Conservation (phyloP, 345 rosid species). For the Abelmoschus esculentus region DNA sequence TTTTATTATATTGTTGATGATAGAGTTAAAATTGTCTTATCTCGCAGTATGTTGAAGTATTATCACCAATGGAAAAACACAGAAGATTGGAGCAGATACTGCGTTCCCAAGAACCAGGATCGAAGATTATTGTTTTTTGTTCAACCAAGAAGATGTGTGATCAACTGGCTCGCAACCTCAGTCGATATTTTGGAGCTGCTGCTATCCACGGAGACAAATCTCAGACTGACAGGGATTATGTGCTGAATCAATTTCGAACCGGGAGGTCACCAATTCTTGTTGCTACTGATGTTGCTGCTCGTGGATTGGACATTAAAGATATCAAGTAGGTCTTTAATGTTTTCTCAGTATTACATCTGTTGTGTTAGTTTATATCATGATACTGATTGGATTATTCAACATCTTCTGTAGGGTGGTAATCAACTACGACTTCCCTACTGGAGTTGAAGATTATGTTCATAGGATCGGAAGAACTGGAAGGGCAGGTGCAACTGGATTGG, state of each 20-base stretch:
- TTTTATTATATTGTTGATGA: background rate
- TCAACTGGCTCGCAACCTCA: constrained; percentile 62
- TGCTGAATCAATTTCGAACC: constrained; percentile 54
- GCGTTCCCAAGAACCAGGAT: constrained; percentile 82
- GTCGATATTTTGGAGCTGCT: constrained; percentile 61
- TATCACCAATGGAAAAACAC: constrained; percentile 82
- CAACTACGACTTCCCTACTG: constrained; percentile 93
- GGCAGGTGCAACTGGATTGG: constrained; percentile 93
- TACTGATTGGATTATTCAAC: background rate
- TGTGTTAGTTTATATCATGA: background rate
- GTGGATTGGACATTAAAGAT: constrained; percentile 81
- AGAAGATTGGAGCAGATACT: constrained; percentile 86
- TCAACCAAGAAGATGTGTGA: constrained; percentile 85
- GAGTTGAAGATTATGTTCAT: constrained; percentile 97
- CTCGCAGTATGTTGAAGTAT: constrained; percentile 64
- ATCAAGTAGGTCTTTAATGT: constrained; percentile 49
- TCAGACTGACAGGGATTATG: constrained; percentile 65
- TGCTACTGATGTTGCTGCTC: constrained; percentile 87
- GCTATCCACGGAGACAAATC: constrained; percentile 88
- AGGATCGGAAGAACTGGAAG: constrained; percentile 98
- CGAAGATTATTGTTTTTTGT: constrained; percentile 65
- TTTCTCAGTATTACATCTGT: background rate
- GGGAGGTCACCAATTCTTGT: constrained; percentile 76
- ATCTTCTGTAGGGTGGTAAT: constrained; percentile 64
- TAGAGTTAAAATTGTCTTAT: background rate